Evolutionary conservation across 2,329 filamentous ascomycete genomes (phyloP).

Genomic region (Cercospora beticola): DNA sequence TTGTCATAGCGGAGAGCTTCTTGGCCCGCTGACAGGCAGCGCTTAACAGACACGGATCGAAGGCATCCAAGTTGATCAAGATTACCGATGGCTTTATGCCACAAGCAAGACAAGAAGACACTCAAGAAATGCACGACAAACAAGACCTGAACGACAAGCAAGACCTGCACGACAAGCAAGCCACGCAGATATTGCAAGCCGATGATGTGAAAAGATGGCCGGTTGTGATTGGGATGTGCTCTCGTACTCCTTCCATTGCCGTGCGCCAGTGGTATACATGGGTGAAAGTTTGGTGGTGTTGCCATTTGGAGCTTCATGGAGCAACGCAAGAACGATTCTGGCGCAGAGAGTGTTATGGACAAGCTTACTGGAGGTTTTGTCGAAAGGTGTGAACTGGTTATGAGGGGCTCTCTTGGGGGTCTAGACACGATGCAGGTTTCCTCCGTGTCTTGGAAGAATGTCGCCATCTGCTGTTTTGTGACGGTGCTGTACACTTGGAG

Average conservation of each 20-base stretch:
- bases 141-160: neutral
- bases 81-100: neutral
- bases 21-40: neutral
- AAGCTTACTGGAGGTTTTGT: neutral
- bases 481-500: neutral
- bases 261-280: neutral
- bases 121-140: neutral
- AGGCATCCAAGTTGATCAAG: neutral
- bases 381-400: neutral
- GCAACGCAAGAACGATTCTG: neutral
- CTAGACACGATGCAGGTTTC: neutral
- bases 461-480: neutral
- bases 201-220: neutral
- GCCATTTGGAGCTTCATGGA: neutral
- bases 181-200: neutral
- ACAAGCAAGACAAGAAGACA: neutral
- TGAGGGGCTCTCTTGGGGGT: neutral
- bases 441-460: neutral
- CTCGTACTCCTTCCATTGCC: neutral
- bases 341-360: neutral
- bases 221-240: neutral
- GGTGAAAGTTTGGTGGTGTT: neutral
- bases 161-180: no score
- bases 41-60: neutral
- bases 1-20: neutral